Evolutionary conservation across 1,284 basidiomycete species (phyloP).

Genomic region (Pseudozyma sp.): DNA sequence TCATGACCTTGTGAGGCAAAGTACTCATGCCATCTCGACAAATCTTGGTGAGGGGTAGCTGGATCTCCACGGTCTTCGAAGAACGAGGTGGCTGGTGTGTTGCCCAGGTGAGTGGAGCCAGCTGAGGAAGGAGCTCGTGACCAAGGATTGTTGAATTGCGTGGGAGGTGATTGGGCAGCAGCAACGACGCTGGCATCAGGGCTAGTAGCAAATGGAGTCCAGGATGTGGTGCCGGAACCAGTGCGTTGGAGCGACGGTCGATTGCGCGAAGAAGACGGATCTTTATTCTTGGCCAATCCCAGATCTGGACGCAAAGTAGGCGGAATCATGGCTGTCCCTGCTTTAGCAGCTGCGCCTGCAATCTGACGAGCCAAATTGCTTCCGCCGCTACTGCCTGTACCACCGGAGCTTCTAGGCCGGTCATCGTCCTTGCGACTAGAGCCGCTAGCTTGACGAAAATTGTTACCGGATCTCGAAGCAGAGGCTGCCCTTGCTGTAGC

Average conservation of each 20-base stretch:
- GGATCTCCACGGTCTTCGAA: conserved; percentile 11
- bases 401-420: conserved; percentile 19
- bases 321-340: conserved; percentile 59
- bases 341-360: conserved; percentile 54
- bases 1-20: conserved; percentile 39
- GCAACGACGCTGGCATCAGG: conserved; percentile 12
- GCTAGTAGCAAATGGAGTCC: conserved; percentile 17
- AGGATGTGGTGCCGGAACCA: conserved; percentile 42
- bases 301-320: conserved; percentile 50
- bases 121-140: conserved; percentile 14
- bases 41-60: conserved; percentile 27
- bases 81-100: conserved; percentile 12
- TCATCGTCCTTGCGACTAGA: conserved; percentile 22
- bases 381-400: conserved; percentile 6
- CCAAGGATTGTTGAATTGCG: conserved; percentile 5
- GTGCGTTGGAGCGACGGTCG: conserved; percentile 35
- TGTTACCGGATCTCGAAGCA: conserved; percentile 6
- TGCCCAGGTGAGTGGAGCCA: conserved; percentile 2
- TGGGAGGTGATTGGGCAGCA: conserved; percentile 18
- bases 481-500: neutral
- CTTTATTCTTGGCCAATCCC: conserved; percentile 21
- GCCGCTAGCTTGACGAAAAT: conserved; percentile 6
- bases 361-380: conserved; percentile 55
- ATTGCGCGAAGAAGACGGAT: conserved; percentile 16
- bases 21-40: conserved; percentile 38